These are phyloP conservation scores for Phytophthora boehmeriae DNA, from an alignment of 352 stramenopile species.

Conservation along the genomic window DNA sequence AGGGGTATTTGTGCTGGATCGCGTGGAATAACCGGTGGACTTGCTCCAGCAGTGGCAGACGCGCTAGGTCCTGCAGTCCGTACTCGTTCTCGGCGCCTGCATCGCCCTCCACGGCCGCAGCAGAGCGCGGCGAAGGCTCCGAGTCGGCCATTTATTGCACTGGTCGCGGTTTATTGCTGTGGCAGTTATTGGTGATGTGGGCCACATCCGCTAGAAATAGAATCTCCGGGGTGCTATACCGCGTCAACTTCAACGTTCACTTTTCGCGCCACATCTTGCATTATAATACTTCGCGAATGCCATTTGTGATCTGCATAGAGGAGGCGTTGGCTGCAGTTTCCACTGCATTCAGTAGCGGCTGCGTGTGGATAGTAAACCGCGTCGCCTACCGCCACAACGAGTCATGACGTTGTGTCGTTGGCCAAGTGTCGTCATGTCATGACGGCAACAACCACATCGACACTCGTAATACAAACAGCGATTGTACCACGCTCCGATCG, in stretches of 20 bases:
- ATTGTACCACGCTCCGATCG: too few species aligned
- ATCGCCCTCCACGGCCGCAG: constrained; percentile 2
- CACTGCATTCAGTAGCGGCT: too few species aligned
- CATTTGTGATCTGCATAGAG: too few species aligned
- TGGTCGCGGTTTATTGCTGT: background rate
- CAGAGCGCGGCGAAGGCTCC: constrained; percentile 10
- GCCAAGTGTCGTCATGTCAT: background rate
- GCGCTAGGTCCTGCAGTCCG: constrained; percentile 64
- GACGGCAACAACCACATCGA: too few species aligned
- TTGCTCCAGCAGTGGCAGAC: constrained; percentile 81
- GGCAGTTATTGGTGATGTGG: background rate
- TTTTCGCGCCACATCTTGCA: too few species aligned
- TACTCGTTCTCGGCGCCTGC: constrained; percentile 57
- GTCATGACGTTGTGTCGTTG: background rate
- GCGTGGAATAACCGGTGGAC: constrained; percentile 86
- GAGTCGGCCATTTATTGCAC: constrained; percentile 21
- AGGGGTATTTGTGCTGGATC: constrained; percentile 82
- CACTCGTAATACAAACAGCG: too few species aligned
- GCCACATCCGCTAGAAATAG: background rate
- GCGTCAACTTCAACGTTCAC: background rate
- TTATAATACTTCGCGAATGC: too few species aligned
- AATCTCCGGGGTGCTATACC: too few species aligned
- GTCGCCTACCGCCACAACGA: background rate
- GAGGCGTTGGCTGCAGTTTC: too few species aligned
- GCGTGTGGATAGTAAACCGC: too few species aligned